Base-by-base conservation (phyloP, 352 stramenopile species). In the Pythium chondricola region DNA sequence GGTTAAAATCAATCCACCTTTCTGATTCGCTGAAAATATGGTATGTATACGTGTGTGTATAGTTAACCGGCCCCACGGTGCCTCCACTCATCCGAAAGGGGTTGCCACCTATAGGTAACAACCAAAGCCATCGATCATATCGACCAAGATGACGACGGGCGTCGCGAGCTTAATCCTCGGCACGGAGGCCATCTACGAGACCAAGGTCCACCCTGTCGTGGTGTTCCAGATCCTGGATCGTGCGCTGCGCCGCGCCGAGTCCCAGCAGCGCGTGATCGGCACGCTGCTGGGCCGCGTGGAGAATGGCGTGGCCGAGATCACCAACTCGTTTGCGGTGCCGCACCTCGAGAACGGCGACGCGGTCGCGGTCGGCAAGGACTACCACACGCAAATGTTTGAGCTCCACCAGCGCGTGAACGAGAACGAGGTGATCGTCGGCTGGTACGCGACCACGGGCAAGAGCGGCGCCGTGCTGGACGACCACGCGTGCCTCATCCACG, bases 181-280 rank as follows among this genome's bases (percentile, higher is more conserved):
- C 59, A 90, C 82, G 29, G 82, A 92, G 62, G 73, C 75, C 70
- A 74, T 93, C 56, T 78, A 70, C 43, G 69, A 90, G 47, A 76
- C 88, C 40, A 86, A 94, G 53, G 60, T 97, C 47, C 96, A 99
- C 79, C 95, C 96, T 24, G 71, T 99, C 52, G 95, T 98, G 35
- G 75, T 98, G 41, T 91, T 99, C 45, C 95, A 97, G 67, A 93
- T 98, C 57, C 74, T 99, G 53, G 96, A 99, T 77, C 94, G 97
- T 69, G 89, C 96, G 58, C 80, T 97, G 36, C 85, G 96, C 46
- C 83, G 96, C 61, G 82, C 89, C 21, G 91, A 98, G 65, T 90
- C 80, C 26, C 84, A 97, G 66, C 74, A 85, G 39, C 88, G 95
- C 53, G 95, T 99, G 7, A 99, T 99, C 74, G 96, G 96, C 51